phyloP scores from a whole-genome alignment of 495 filamentous ascomycete genomes.

The Penicillium herquei region DNA sequence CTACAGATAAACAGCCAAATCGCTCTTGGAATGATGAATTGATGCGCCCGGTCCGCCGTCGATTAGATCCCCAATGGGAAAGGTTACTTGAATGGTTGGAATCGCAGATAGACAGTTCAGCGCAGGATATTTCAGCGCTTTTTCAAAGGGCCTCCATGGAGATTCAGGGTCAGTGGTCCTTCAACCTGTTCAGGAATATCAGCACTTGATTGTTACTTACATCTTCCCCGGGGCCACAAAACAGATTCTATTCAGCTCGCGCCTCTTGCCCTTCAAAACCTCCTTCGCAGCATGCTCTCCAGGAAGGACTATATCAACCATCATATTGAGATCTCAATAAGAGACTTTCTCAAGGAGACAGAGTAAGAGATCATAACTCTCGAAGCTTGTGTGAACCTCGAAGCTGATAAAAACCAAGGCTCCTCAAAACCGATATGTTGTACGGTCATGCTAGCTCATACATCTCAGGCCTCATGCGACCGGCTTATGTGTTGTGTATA shows the following conservation, averaged over 20 bases:
- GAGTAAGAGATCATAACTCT: not conserved
- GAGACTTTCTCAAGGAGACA: not conserved
- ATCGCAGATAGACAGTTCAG: not conserved
- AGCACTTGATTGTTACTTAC: not conserved
- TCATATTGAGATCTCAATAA: not conserved
- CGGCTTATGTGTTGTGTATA: not conserved
- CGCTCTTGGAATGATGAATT: not conserved
- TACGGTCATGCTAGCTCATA: conserved; percentile 6
- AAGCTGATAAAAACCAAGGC: not conserved
- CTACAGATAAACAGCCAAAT: conserved; percentile 7
- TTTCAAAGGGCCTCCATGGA: not conserved
- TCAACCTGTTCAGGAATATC: no score
- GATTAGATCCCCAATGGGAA: not conserved
- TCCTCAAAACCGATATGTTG: not conserved
- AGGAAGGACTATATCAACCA: not conserved
- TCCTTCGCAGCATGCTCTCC: not conserved
- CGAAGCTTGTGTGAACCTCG: not conserved
- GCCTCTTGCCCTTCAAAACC: not conserved
- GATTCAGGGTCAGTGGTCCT: no score
- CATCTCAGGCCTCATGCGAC: conserved; percentile 2
- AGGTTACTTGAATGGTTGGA: not conserved
- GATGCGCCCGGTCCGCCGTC: not conserved
- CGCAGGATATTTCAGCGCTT: not conserved
- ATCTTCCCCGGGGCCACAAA: not conserved
- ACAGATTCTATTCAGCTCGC: not conserved